phyloP scores from a whole-genome alignment of 495 filamentous ascomycete genomes.

The Aspergillus avenaceus region DNA sequence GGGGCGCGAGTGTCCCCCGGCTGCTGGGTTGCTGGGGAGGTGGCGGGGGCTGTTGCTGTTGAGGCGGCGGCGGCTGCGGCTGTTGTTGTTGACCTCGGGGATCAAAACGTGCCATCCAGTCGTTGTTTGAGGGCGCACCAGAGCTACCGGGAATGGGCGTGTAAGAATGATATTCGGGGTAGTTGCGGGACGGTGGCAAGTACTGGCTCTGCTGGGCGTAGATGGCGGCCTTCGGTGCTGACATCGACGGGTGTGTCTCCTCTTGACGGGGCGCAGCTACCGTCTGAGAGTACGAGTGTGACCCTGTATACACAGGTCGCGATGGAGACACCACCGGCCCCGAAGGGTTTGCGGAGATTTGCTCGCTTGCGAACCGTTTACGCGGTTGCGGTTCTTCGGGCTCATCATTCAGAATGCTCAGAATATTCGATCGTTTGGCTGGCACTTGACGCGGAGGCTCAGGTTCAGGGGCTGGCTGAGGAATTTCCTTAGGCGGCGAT shows the following conservation, averaged over 20 bases:
- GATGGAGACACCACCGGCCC: constrained; percentile 22
- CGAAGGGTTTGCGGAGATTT: constrained; percentile 18
- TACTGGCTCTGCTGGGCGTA: constrained; percentile 30
- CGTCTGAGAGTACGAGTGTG: constrained; percentile 12
- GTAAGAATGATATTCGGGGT: constrained; percentile 35
- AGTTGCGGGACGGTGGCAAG: constrained; percentile 27
- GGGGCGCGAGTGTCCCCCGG: constrained; percentile 23
- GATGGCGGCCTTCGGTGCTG: constrained; percentile 17
- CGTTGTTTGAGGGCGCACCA: constrained; percentile 30
- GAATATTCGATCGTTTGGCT: constrained; percentile 56
- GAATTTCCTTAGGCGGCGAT: constrained; percentile 40
- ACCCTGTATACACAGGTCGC: constrained; percentile 19
- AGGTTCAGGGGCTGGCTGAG: constrained; percentile 31
- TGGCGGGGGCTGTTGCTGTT: too few species aligned
- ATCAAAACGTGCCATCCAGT: constrained; percentile 47
- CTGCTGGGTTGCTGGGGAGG: constrained; percentile 19
- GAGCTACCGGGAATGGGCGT: constrained; percentile 20
- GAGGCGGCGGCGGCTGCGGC: constrained; percentile 20
- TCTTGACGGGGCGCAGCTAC: constrained; percentile 22
- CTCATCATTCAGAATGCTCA: constrained; percentile 57
- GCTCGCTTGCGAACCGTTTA: constrained; percentile 46
- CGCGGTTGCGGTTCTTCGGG: constrained; percentile 51
- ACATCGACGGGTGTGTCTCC: constrained; percentile 13
- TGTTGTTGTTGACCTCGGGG: constrained; percentile 34
- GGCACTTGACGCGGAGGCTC: constrained; percentile 45